Conservation (phyloP, 78 protist species). For the Isochrysis galbana region DNA sequence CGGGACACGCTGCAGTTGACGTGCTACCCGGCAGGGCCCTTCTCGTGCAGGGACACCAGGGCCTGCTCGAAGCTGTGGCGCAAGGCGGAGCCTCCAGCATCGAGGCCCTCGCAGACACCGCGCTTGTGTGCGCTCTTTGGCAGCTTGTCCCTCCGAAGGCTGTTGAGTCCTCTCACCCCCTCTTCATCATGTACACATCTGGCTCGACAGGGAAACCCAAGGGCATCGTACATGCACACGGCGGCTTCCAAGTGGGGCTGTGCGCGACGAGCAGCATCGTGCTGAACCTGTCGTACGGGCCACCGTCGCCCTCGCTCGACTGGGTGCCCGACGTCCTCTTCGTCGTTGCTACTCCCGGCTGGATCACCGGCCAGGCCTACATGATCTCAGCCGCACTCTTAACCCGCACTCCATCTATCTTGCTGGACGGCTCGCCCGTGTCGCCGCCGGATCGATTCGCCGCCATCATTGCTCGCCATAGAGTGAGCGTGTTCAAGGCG, state of each 20-base stretch:
- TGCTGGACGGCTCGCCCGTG: neutral
- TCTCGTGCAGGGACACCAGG: too few species aligned
- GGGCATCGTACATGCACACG: neutral
- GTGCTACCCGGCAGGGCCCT: too few species aligned
- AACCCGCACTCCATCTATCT: neutral
- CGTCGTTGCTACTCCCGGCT: neutral
- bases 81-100: too few species aligned
- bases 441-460: neutral
- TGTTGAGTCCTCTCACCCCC: neutral
- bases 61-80: too few species aligned
- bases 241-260: neutral
- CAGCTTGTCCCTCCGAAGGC: neutral
- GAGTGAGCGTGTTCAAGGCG: neutral
- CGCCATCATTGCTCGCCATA: neutral
- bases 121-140: neutral
- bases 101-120: too few species aligned
- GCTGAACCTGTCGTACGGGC: neutral
- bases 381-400: neutral
- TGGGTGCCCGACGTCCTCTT: neutral
- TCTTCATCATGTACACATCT: neutral
- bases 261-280: neutral
- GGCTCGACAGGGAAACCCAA: constrained; percentile 30
- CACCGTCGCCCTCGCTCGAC: too few species aligned
- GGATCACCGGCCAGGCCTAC: constrained; percentile 1
- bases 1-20: too few species aligned